Conservation (phyloP, 139 green algal genomes). For the Eudorina sp. region DNA sequence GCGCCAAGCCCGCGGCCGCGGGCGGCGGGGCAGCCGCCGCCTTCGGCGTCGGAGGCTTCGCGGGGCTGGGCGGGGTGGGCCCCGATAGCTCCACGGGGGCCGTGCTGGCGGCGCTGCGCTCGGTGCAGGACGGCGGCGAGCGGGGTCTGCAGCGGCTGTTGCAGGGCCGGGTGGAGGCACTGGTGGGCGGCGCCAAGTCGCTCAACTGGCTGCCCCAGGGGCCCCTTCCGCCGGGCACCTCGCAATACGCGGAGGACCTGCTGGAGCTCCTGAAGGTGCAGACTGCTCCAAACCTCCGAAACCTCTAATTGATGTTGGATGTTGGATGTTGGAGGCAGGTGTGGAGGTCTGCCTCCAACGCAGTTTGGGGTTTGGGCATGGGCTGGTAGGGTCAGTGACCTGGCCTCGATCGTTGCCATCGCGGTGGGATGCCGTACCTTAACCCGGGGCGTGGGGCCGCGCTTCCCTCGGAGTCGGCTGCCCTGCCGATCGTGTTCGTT, state of each 20-base stretch:
- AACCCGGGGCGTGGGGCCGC: too few relatives aligned
- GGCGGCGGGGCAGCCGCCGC: neutral
- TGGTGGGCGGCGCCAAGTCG: conserved; percentile 52
- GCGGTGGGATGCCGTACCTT: too few relatives aligned
- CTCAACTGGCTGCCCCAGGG: conserved; percentile 65
- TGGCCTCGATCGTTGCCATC: too few relatives aligned
- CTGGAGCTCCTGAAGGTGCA: conserved; percentile 68
- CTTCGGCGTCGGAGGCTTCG: neutral
- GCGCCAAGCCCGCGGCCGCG: neutral
- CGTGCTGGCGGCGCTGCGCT: conserved; percentile 40
- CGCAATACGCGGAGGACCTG: conserved; percentile 66
- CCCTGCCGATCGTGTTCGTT: too few relatives aligned
- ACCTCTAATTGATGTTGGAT: too few relatives aligned
- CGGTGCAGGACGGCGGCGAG: conserved; percentile 63
- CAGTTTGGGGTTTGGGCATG: too few relatives aligned
- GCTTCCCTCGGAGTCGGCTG: too few relatives aligned
- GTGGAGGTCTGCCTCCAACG: too few relatives aligned
- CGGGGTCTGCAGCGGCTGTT: conserved; percentile 57
- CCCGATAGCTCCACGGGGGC: neutral
- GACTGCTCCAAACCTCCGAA: too few relatives aligned
- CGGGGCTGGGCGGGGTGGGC: neutral
- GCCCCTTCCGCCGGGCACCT: conserved; percentile 50
- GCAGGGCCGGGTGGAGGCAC: conserved; percentile 45
- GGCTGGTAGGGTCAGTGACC: too few relatives aligned
- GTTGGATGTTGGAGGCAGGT: too few relatives aligned